These are phyloP conservation scores for Verticillium albo-atrum DNA, from an alignment of 2,329 filamentous ascomycete species.

Conservation along the genomic window DNA sequence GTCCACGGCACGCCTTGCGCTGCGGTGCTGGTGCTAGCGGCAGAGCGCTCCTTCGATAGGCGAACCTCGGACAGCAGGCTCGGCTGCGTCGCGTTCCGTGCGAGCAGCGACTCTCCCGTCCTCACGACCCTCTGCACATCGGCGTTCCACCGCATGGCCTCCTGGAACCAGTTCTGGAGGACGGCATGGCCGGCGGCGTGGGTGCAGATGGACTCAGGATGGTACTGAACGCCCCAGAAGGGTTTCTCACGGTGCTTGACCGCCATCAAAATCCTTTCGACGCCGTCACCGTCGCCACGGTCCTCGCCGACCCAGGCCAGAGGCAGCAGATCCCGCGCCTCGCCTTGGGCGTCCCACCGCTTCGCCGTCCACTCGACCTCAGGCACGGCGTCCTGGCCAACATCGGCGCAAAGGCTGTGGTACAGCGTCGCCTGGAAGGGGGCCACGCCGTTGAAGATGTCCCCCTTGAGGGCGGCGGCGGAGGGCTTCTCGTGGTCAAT, in stretches of 20 bases:
- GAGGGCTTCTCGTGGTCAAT: slow-evolving; percentile 49
- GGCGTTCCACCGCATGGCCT: slow-evolving; percentile 57
- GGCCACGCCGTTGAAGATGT: slow-evolving; percentile 62
- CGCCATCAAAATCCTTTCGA: slow-evolving; percentile 68
- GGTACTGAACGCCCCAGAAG: slow-evolving; percentile 86
- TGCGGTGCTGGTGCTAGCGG: background rate
- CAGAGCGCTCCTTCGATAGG: background rate
- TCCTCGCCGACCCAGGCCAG: slow-evolving; percentile 59
- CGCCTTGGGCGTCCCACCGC: slow-evolving; percentile 33
- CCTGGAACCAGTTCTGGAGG: slow-evolving; percentile 70
- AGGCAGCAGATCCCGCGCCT: slow-evolving; percentile 42
- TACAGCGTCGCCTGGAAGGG: slow-evolving; percentile 71
- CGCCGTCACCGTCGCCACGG: slow-evolving; percentile 23
- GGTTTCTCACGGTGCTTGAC: slow-evolving; percentile 64
- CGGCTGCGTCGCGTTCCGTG: slow-evolving; percentile 24
- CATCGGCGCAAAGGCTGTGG: slow-evolving; percentile 57
- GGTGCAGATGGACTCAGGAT: slow-evolving; percentile 86
- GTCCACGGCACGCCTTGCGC: slow-evolving; percentile 5
- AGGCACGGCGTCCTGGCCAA: slow-evolving; percentile 41
- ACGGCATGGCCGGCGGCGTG: slow-evolving; percentile 60
- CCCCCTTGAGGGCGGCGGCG: slow-evolving; percentile 20
- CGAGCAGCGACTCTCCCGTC: slow-evolving; percentile 15
- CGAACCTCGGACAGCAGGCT: slow-evolving; percentile 25
- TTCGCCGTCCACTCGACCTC: slow-evolving; percentile 27
- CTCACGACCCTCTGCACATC: slow-evolving; percentile 15